These are phyloP conservation scores for Scheffersomyces stambukii DNA, from an alignment of 1,139 yeast genomes.

Conservation along the genomic window DNA sequence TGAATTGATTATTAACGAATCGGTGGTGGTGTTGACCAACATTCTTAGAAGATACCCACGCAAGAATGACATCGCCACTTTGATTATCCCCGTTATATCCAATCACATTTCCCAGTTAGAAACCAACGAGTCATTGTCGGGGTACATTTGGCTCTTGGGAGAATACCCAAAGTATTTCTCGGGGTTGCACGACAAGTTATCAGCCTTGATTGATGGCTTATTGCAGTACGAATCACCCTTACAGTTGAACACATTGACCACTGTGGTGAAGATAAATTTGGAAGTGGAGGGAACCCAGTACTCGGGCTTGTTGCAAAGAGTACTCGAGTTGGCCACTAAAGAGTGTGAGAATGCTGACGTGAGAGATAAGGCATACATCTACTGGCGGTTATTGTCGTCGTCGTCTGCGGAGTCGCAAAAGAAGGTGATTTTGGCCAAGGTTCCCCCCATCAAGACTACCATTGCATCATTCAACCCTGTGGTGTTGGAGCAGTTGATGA, in stretches of 20 bases:
- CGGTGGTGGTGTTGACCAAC: slow-evolving; percentile 72
- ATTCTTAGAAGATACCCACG: slow-evolving; percentile 77
- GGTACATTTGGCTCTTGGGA: slow-evolving; percentile 88
- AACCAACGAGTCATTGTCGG: slow-evolving; percentile 61
- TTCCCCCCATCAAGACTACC: slow-evolving; percentile 71
- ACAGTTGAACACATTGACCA: slow-evolving; percentile 72
- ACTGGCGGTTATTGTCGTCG: slow-evolving; percentile 86
- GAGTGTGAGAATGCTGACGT: slow-evolving; percentile 87
- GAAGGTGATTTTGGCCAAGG: slow-evolving; percentile 52
- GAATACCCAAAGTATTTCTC: slow-evolving; percentile 80
- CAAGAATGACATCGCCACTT: slow-evolving; percentile 52
- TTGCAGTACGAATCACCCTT: slow-evolving; percentile 69
- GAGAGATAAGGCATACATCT: slow-evolving; percentile 88
- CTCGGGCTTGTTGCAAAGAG: slow-evolving; percentile 56
- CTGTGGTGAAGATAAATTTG: slow-evolving; percentile 73
- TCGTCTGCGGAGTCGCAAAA: slow-evolving; percentile 39
- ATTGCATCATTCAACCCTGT: slow-evolving; percentile 68
- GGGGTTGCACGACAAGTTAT: slow-evolving; percentile 37
- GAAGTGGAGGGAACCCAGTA: slow-evolving; percentile 28
- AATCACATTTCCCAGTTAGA: slow-evolving; percentile 56
- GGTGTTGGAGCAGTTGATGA: slow-evolving; percentile 61
- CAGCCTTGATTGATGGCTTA: slow-evolving; percentile 56
- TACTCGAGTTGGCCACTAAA: slow-evolving; percentile 74
- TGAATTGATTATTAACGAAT: slow-evolving; percentile 75
- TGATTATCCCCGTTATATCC: slow-evolving; percentile 67